Evolutionary conservation across 768 basidiomycete genomes (phyloP).

Genomic region (Suillus clintonianus): DNA sequence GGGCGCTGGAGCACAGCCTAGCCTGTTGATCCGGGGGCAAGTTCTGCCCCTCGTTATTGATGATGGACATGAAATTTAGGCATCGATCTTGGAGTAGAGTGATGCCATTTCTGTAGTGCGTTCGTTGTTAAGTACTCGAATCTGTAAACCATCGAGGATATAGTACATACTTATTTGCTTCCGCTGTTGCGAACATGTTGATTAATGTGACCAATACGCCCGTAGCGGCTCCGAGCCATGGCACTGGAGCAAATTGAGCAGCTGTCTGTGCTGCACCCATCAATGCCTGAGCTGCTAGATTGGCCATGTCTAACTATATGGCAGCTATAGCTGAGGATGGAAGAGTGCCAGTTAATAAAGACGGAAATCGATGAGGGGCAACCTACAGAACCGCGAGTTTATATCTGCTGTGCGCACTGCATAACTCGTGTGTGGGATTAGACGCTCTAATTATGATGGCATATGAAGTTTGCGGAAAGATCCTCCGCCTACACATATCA

Average conservation of each 20-base stretch:
- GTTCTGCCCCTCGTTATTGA: conserved; percentile 36
- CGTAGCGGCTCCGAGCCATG: conserved; percentile 45
- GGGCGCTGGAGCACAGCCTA: conserved; percentile 32
- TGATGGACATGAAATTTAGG: conserved; percentile 40
- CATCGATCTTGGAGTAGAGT: conserved; percentile 49
- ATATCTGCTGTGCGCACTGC: neutral
- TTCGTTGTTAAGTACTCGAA: neutral
- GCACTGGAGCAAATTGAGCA: conserved; percentile 49
- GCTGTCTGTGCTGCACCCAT: conserved; percentile 41
- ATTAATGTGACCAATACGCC: conserved; percentile 46
- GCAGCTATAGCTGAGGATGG: conserved; percentile 6
- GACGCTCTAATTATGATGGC: neutral
- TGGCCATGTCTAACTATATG: conserved; percentile 14
- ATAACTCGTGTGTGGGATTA: neutral
- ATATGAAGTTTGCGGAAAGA: neutral
- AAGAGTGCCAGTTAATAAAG: neutral
- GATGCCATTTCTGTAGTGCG: conserved; percentile 39
- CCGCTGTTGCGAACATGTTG: conserved; percentile 47
- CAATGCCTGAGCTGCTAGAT: conserved; percentile 12
- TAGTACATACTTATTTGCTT: conserved; percentile 44
- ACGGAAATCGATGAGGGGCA: neutral
- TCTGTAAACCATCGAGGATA: neutral
- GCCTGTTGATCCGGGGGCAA: conserved; percentile 31
- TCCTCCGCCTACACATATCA: neutral
- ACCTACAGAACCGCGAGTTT: neutral